Base-by-base conservation (phyloP, 805 yeast genomes). In the Lipomyces mesembrius region DNA sequence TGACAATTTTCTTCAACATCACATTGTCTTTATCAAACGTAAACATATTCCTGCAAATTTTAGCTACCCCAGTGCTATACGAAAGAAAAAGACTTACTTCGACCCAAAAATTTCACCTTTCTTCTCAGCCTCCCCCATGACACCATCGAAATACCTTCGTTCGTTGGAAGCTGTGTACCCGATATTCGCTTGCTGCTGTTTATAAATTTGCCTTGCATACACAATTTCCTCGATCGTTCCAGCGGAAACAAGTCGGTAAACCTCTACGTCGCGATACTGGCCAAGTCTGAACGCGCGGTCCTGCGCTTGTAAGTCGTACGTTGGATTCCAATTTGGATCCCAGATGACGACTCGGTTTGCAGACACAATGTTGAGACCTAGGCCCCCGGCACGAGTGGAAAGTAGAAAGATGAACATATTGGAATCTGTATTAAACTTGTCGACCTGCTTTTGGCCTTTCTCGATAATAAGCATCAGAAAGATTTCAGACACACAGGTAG, bases 281-380 rank as follows among this genome's bases (percentile, higher is more conserved):
- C 71, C 71, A 6, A 68, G 22, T 53, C 71, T 20, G 35, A 59
- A 68, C 7, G 69, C 71, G 8, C 71, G 64, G 54, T 68, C 69
- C 60, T 66, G 66, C 3, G 69, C 71, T 55, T 68, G 71, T 27
- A 68, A 39, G 29, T 68, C 71, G 20, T 68, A 65, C 11, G 70
- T 57, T n/a, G 71, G 71, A 34, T 68, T 68, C 71, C 69, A 68
- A 53, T 63, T 62, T 8, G 71, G 62, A 46, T 68, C 69, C 60
- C 60, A 68, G 3, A 68, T 57, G 22, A 68, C 69, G 12, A 66
- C 71, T 27, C 68, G 46, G 37, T 68, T 68, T 8, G 71, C 71
- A 2, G 69, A 62, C 2, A 65, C 69, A 3, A 68, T 64, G 43
- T 68, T 68, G 3, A 68, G 61, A 4, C 71, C 71, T 1, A 66